Percentiles rank a stretch among this genome's conserved stretches.
Conservation (phyloP, 2,329 filamentous ascomycete species). For the Sclerotinia nivalis region DNA sequence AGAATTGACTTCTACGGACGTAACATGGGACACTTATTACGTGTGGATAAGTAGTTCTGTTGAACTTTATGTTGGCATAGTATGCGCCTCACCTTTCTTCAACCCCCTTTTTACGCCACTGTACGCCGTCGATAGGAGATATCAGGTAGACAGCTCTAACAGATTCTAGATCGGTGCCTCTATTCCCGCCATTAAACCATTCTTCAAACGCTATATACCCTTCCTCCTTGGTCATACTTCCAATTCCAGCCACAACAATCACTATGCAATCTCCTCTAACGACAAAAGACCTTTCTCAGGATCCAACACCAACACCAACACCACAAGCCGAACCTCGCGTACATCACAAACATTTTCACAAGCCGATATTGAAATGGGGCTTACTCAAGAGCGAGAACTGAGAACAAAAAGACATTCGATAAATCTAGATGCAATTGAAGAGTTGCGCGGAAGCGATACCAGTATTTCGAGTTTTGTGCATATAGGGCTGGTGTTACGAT, state of each 20-base stretch:
- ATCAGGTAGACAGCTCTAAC: not conserved
- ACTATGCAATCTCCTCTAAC: not conserved
- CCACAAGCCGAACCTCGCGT: not conserved
- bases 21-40: slow-evolving; percentile 42
- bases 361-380: not conserved
- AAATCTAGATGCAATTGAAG: not conserved
- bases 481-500: too few relatives aligned
- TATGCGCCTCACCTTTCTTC: slow-evolving; percentile 31
- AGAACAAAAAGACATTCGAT: not conserved
- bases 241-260: not conserved
- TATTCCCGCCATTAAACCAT: slow-evolving; percentile 47
- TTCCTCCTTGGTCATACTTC: not conserved
- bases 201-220: slow-evolving; percentile 45
- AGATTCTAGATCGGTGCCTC: slow-evolving; percentile 45
- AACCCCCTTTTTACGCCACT: not conserved
- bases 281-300: slow-evolving; percentile 2
- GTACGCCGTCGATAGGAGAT: not conserved
- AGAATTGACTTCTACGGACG: slow-evolving; percentile 37
- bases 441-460: not conserved
- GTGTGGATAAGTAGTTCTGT: slow-evolving; percentile 42
- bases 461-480: slow-evolving; percentile 3
- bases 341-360: not conserved
- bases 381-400: not conserved
- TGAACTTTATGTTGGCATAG: slow-evolving; percentile 48
- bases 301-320: not conserved